Percentiles rank a stretch among this genome's conserved stretches.
Evolutionary conservation across 805 yeast species (phyloP).

Genomic region (Hanseniaspora thailandica): DNA sequence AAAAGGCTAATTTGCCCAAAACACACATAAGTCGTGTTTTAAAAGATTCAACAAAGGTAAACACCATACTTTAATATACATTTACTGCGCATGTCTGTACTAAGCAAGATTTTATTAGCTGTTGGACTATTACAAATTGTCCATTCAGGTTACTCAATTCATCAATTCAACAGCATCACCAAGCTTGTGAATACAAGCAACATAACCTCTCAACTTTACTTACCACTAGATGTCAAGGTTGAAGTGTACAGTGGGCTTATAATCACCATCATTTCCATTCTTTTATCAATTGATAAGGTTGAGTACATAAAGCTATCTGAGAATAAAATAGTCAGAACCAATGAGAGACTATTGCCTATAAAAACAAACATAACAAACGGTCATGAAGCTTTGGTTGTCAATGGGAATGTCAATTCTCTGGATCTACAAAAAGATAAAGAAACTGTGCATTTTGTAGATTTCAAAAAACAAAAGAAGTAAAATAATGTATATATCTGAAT

Average conservation of each 20-base stretch:
- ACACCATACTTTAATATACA: no score
- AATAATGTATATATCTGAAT: neutral
- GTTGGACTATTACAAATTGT: slow-evolving; percentile 17
- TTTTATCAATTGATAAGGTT: slow-evolving; percentile 23
- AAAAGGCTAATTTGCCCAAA: no score
- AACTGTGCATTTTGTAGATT: slow-evolving; percentile 24
- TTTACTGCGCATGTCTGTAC: slow-evolving; percentile 5
- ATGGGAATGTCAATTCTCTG: slow-evolving; percentile 21
- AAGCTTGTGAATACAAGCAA: slow-evolving; percentile 12
- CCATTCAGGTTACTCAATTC: slow-evolving; percentile 29
- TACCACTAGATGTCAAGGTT: slow-evolving; percentile 26
- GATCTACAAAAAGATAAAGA: slow-evolving; percentile 25
- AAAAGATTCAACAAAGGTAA: no score
- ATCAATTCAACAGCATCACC: slow-evolving; percentile 26
- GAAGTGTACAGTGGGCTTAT: slow-evolving; percentile 23
- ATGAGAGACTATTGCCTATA: slow-evolving; percentile 25
- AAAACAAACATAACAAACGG: slow-evolving; percentile 25
- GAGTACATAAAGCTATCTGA: slow-evolving; percentile 20
- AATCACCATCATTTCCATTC: slow-evolving; percentile 21
- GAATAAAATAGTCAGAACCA: slow-evolving; percentile 16
- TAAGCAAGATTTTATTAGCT: slow-evolving; percentile 14
- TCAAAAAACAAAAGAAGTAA: slow-evolving; percentile 21
- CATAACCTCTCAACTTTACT: neutral
- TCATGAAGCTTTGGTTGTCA: neutral
- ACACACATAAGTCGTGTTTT: no score